Evolutionary conservation across 805 yeast species (phyloP), one percentile per base, ranked within the genome.

Genomic region (Candida fluviatilis): DNA sequence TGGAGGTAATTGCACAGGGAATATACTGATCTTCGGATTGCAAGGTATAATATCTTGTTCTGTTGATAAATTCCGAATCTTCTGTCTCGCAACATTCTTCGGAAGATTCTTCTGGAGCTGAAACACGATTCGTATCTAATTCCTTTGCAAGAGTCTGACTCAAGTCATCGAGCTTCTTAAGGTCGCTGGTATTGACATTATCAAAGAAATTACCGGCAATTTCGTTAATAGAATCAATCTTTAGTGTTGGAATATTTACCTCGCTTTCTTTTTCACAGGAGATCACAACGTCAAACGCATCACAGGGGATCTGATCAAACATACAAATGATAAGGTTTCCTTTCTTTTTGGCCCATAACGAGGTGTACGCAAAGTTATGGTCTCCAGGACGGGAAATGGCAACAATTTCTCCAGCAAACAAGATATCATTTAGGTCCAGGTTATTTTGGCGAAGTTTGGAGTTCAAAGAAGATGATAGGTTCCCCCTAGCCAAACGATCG

Each of bases 291-390:
- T 82, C 86, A 39, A 79, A 68, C n/a, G 82, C 78, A 49, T 69
- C 73, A 45, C 74, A 67, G 4, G 69, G 85, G 19, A 89, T 87
- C 54, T 87, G 93, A 52, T 89, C 95, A 54, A 90, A 82, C 66
- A 87, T 87, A 65, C 93, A 81, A 35, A 88, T 82, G 37, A 89
- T 72, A 39, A 85, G 60, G 31, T 76, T 76, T 3, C 81, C 82
- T 47, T 81, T 79, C 41, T 78, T 68, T 51, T 89, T 89, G 0
- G 93, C 95, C 96, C 96, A 91, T 39, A 90, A 60, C 0, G 95
- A 84, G 8, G 95, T 89, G 84, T 95, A 82, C 1, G 90, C 84
- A 41, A 75, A 65, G 19, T 73, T 73, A 34, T 73, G 73, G 34
- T 64, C 71, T 13, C 84, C 84, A 11, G 82, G 78, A 48, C 87